Base-by-base conservation (phyloP, 352 stramenopile genomes). In the Phytophthora palmivora region DNA sequence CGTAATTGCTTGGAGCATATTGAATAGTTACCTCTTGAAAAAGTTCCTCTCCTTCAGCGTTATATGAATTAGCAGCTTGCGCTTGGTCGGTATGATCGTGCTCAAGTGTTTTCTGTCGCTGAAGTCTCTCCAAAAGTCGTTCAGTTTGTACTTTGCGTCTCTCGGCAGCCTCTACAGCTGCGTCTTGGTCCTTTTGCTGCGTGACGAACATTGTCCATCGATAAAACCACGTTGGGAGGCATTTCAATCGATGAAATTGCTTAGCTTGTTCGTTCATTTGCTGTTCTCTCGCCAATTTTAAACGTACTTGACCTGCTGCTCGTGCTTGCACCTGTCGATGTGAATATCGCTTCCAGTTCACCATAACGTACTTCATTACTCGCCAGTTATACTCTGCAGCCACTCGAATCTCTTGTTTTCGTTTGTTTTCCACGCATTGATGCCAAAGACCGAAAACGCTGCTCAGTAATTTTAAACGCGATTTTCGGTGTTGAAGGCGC, bases 201-300 rank as follows among this genome's bases (percentile, higher is more conserved):
- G 21, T 52, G 8, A 68, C 56, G 15, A 54, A 63, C 15, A 36
- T 44, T 1, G n/a, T 42, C 83, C 83, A 92, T 4, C 38, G 64
- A 39, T 86, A 82, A 49, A 92, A 90, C 77, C 64, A 84, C 22
- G 47, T 50, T 0, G 79, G 68, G 16, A 92, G 45, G 16, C 61
- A 62, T 33, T 65, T 79, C 3, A 46, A 32, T 2, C 78, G 72
- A 53, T 69, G 55, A 49, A 88, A 84, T 10, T 48, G 26, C 8
- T 72, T 54, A 0, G 80, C 83, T 30, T 53, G 56, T 11, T 74
- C 45, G 15, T 53, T 60, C 28, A 57, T 34, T 46, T 70, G 51
- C 19, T 67, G 52, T 33, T 76, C 57, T 41, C 33, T 41, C 22
- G 58, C 46, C 37, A 72, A 41, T 34, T 50, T 47, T 33, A 61